Base-by-base conservation (phyloP, 345 rosid species). In the Populus davidiana region DNA sequence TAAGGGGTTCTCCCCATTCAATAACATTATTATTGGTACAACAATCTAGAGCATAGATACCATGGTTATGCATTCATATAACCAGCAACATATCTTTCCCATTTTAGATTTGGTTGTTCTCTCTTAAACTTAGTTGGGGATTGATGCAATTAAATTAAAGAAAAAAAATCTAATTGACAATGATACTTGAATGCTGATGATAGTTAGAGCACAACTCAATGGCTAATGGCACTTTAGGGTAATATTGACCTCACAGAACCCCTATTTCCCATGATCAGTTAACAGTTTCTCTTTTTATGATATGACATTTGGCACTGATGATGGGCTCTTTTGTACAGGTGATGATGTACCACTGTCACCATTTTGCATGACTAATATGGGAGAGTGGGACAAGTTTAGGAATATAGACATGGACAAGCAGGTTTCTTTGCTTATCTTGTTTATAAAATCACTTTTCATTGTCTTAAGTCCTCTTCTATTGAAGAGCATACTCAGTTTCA, bases 391-490 rank as follows among this genome's bases (percentile, higher is more conserved):
- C 86, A 92, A 84, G 66, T 85, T 93, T 79, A 90, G 98, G 89
- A 92, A 77, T 86, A 92, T 95, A 85, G 99, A 95, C 88, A 95
- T 95, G 98, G 98, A 95, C 86, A 92, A 91, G 85, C 97, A 95
- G 98, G 99, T 92, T 47, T 63, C 67, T 78, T 71, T 82, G 20
- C 76, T 71, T 56, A 23, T 8, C 20, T 76, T 29, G 39, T 18
- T 67, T 31, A 35, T 17, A 29, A 64, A 23, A 64, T 64, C 68
- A 64, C 18, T 23, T 67, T 67, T 20, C 16, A 14, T 14, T 67
- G 18, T 35, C 5, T 67, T 4, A 35, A 27, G 21, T 33, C 47
- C 49, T 69, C 72, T 75, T 43, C 54, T 52, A 16, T 67, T 35
- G 50, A 14, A 47, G 50, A 47, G 0, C 50, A 47, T 14, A 12